phyloP scores from a whole-genome alignment of 345 rosid genomes.

The Heritiera fomes region DNA sequence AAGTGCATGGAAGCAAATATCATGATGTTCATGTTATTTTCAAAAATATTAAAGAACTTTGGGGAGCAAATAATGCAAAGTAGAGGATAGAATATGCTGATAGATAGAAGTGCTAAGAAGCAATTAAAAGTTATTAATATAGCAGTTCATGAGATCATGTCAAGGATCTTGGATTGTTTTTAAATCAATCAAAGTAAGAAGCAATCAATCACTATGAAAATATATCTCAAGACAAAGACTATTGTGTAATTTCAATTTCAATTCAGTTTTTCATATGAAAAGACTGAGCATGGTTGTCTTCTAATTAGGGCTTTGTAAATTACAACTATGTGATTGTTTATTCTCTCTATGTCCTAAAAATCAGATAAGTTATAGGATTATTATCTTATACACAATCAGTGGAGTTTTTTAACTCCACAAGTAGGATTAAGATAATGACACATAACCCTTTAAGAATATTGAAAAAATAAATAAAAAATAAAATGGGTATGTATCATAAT shows the following conservation, averaged over 20 bases:
- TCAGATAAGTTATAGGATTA: background rate
- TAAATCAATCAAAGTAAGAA: background rate
- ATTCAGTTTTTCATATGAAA: background rate
- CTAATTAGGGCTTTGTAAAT: background rate
- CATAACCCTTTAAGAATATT: too few species aligned
- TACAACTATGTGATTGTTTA: background rate
- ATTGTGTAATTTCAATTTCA: background rate
- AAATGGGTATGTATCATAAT: too few species aligned
- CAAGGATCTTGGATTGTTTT: conserved; percentile 1
- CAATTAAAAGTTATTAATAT: background rate
- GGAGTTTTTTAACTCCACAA: too few species aligned
- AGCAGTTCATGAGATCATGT: background rate
- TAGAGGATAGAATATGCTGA: background rate
- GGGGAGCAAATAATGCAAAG: conserved; percentile 4
- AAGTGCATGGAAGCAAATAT: conserved; percentile 7
- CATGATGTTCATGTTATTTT: background rate
- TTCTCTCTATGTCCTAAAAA: background rate
- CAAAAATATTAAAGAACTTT: conserved; percentile 12
- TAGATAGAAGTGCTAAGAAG: background rate
- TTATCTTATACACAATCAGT: too few species aligned
- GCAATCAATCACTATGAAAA: background rate
- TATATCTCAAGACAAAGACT: background rate
- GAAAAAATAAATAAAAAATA: too few species aligned
- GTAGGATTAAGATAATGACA: too few species aligned
- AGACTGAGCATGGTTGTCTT: background rate